Evolutionary conservation across 306 rosid species (phyloP).

Genomic region (Castanopsis chinensis): DNA sequence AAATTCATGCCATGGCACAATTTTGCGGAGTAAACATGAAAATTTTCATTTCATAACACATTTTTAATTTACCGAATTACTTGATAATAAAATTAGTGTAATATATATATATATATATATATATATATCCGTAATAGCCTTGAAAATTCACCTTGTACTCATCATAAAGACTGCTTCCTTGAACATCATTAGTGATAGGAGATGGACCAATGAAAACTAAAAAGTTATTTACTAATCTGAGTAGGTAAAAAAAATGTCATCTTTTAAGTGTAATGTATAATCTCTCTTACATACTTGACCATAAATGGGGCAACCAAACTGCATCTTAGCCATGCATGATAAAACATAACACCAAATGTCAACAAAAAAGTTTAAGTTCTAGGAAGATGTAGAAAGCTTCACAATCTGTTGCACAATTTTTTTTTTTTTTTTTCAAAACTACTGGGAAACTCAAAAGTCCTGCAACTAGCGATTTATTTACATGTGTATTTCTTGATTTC

Average conservation of each 20-base stretch:
- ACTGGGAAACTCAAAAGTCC: background rate
- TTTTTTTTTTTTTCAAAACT: too few species aligned
- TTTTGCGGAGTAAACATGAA: background rate
- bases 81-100: background rate
- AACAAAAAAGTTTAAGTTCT: background rate
- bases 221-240: background rate
- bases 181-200: background rate
- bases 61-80: background rate
- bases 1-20: background rate
- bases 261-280: background rate
- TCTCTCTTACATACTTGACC: background rate
- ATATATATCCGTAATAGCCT: background rate
- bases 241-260: background rate
- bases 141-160: background rate
- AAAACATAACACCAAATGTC: background rate
- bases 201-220: background rate
- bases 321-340: too few species aligned
- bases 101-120: too few species aligned
- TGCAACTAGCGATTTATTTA: background rate
- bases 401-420: background rate
- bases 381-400: background rate
- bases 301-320: background rate
- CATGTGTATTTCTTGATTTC: too few species aligned
- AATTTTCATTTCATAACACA: background rate
- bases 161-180: background rate